These are phyloP conservation scores for Microdochium bolleyi DNA, from an alignment of 2,329 filamentous ascomycete species.

Conservation along the genomic window DNA sequence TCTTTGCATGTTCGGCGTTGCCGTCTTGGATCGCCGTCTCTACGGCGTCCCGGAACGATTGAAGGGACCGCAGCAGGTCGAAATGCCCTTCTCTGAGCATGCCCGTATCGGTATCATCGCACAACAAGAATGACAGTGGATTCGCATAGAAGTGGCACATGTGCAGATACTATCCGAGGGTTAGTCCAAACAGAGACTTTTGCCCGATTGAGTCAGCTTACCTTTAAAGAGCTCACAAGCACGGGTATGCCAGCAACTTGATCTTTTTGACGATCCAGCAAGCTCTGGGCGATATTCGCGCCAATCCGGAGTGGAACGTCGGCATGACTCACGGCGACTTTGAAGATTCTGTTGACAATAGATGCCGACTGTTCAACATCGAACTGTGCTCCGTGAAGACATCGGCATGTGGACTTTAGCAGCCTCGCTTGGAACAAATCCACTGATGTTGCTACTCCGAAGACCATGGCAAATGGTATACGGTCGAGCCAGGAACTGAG, in stretches of 20 bases:
- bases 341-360: constrained; percentile 66
- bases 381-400: constrained; percentile 64
- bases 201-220: constrained; percentile 19
- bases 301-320: constrained; percentile 56
- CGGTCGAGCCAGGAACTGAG: constrained; percentile 59
- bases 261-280: constrained; percentile 67
- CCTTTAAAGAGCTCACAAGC: constrained; percentile 64
- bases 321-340: constrained; percentile 50
- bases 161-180: constrained; percentile 58
- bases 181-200: constrained; percentile 11
- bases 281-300: constrained; percentile 48
- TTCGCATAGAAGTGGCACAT: constrained; percentile 85
- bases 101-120: constrained; percentile 18
- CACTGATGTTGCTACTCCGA: constrained; percentile 75
- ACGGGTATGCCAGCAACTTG: constrained; percentile 70
- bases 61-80: constrained; percentile 58
- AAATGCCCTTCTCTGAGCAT: constrained; percentile 52
- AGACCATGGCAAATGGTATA: constrained; percentile 68
- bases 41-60: constrained; percentile 56
- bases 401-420: constrained; percentile 58
- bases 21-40: constrained; percentile 37
- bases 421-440: constrained; percentile 72
- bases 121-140: constrained; percentile 57
- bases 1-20: constrained; percentile 33
- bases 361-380: constrained; percentile 67